Evolutionary conservation across 2,329 filamentous ascomycete genomes (phyloP).

Genomic region (Zopfia rhizophila): DNA sequence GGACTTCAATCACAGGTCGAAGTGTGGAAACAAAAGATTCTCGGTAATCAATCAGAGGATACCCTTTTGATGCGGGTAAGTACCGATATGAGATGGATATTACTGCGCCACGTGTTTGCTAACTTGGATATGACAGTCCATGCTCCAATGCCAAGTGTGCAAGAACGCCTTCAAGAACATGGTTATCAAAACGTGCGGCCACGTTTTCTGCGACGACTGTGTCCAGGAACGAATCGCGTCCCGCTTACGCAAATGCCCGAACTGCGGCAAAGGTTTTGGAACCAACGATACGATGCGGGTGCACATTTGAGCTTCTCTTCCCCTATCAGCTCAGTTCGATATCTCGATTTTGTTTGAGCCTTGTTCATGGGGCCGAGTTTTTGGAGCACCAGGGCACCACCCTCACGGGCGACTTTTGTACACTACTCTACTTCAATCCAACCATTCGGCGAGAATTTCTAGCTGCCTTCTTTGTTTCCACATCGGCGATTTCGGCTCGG

Average conservation of each 20-base stretch:
- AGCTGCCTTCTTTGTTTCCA: too few relatives aligned
- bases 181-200: constrained; percentile 90
- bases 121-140: constrained; percentile 47
- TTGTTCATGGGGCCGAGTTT: too few relatives aligned
- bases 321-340: too few relatives aligned
- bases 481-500: too few relatives aligned
- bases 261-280: constrained; percentile 92
- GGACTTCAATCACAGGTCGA: constrained; percentile 85
- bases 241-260: constrained; percentile 93
- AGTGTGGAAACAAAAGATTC: constrained; percentile 82
- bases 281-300: constrained; percentile 84
- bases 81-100: constrained; percentile 56
- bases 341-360: too few relatives aligned
- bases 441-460: too few relatives aligned
- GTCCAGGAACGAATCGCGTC: constrained; percentile 90
- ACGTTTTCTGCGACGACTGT: constrained; percentile 91
- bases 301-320: constrained; percentile 45
- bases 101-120: constrained; percentile 2
- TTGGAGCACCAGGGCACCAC: too few relatives aligned
- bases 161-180: constrained; percentile 95
- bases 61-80: constrained; percentile 88
- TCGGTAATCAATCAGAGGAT: constrained; percentile 82
- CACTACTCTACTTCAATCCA: too few relatives aligned
- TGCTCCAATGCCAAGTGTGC: constrained; percentile 92
- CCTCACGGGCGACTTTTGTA: too few relatives aligned